Percentiles rank a stretch among this genome's conserved stretches.
phyloP scores from a whole-genome alignment of 2,329 filamentous ascomycete genomes.

The Curvularia sp. region DNA sequence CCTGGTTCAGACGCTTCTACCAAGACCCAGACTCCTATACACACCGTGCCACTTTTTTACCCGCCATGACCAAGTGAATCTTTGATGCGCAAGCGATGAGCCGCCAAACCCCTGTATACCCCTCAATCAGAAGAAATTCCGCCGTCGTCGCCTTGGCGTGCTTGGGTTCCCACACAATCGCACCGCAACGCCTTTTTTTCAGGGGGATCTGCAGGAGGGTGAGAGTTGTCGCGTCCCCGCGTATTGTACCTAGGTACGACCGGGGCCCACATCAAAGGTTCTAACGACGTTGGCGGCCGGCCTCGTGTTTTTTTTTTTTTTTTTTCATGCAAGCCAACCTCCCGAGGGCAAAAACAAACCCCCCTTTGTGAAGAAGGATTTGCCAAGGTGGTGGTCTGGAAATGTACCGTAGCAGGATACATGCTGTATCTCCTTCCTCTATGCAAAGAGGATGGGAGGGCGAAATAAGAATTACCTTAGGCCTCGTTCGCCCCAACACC shows the following conservation, averaged over 20 bases:
- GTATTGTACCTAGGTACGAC: not conserved
- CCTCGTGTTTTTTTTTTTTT: too few relatives aligned
- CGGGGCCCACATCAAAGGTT: not conserved
- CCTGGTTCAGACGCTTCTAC: too few relatives aligned
- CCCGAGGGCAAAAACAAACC: too few relatives aligned
- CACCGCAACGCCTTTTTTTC: conserved; percentile 3
- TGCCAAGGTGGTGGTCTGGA: conserved; percentile 19
- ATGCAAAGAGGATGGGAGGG: too few relatives aligned
- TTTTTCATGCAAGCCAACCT: too few relatives aligned
- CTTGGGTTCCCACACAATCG: not conserved
- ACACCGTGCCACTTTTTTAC: not conserved
- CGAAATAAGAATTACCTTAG: too few relatives aligned
- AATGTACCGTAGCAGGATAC: not conserved
- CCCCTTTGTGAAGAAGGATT: too few relatives aligned
- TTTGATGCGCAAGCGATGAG: not conserved
- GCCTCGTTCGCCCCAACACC: too few relatives aligned
- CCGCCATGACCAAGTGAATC: not conserved
- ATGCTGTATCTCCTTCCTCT: too few relatives aligned
- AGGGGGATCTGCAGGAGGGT: conserved; percentile 23
- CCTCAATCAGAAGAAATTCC: conserved; percentile 7
- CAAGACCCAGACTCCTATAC: not conserved
- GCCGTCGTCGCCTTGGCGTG: conserved; percentile 13
- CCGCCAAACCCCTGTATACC: conserved; percentile 2
- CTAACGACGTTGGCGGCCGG: not conserved
- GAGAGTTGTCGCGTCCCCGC: conserved; percentile 7